Evolutionary conservation across 495 filamentous ascomycete species (phyloP), one percentile per base, ranked within the genome.

Genomic region (Annulohypoxylon maeteangense): DNA sequence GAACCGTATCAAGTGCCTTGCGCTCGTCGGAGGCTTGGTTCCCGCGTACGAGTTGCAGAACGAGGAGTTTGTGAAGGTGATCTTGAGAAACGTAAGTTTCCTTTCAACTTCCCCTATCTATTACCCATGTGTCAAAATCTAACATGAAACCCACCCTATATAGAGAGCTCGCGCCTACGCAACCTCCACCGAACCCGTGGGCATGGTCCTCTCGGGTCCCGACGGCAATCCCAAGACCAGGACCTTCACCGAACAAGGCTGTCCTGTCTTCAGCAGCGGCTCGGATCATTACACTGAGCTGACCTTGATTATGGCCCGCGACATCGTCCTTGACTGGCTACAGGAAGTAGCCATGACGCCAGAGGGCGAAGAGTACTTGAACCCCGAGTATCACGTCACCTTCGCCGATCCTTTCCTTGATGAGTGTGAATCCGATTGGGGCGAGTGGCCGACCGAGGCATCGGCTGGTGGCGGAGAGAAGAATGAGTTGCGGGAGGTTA

Each of bases 121-220:
- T n/a, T n/a, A n/a, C n/a, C n/a, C n/a, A n/a, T n/a, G n/a, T n/a
- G n/a, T n/a, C n/a, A n/a, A n/a, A n/a, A n/a, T n/a, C 48, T 45
- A 47, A 50, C 31, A 36, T 47, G 1, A 45, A 53, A 34, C 18
- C 20, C 25, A 4, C 29, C 22, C 6, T 6, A 4, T 20, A 10
- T 76, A 90, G 79, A 88, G 88, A 23, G 85, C 82, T 42, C 87
- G 90, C 23, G 88, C 83, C 4, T 93, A 91, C 70, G 67, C 86
- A n/a, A 75, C 85, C 20, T 86, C 85, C n/a, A 8, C 77, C 0
- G 75, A 85, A 11, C 82, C 82, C 0, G 62, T 83, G 1, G 89
- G 84, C 27, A 78, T 77, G 4, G 83, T 81, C 5, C 74, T 91
- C 23, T 76, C 83, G 7, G 85, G 84, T 11, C 75, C 82, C 2